A percentile compares a stretch with the other conserved stretches of the same genome.
Evolutionary conservation across 208 protist species (phyloP).

Genomic region (Angomonas ambiguus): DNA sequence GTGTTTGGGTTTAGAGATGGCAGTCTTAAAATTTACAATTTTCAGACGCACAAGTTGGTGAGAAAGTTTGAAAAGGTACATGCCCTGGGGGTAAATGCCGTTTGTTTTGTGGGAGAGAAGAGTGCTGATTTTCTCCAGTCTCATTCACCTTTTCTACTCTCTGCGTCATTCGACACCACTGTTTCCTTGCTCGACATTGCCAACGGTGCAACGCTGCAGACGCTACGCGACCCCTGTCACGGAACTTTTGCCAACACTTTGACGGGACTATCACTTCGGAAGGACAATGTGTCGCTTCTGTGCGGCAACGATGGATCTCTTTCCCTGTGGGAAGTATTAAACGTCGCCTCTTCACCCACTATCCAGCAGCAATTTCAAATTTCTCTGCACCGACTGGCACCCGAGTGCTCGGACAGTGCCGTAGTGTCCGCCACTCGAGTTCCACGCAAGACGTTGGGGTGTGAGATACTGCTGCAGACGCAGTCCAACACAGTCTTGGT

Average conservation of each 20-base stretch:
- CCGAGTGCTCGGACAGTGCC: constrained; percentile 1
- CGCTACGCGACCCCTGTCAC: constrained; percentile 44
- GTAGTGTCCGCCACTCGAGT: neutral
- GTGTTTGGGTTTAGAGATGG: constrained; percentile 80
- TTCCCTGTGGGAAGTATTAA: constrained; percentile 39
- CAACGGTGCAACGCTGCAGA: constrained; percentile 27
- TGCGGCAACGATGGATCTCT: constrained; percentile 75
- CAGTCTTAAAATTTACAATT: constrained; percentile 77
- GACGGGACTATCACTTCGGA: constrained; percentile 18
- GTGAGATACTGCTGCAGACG: neutral
- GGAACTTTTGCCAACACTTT: constrained; percentile 56
- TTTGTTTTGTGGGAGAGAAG: constrained; percentile 51
- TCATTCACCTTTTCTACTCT: constrained; percentile 49
- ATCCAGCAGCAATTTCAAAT: neutral
- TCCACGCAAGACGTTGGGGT: neutral
- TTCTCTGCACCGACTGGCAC: constrained; percentile 13
- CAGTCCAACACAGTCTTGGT: neutral
- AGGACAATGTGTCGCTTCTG: constrained; percentile 24
- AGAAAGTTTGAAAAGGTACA: constrained; percentile 66
- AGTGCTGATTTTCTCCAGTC: constrained; percentile 15
- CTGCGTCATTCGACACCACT: constrained; percentile 62
- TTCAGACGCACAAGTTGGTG: constrained; percentile 53
- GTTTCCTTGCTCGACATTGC: constrained; percentile 58
- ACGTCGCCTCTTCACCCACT: constrained; percentile 5
- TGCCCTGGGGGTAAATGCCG: constrained; percentile 48